These are phyloP conservation scores for Chloris gayana DNA, from an alignment of 176 grass and related monocot species.

Conservation along the genomic window DNA sequence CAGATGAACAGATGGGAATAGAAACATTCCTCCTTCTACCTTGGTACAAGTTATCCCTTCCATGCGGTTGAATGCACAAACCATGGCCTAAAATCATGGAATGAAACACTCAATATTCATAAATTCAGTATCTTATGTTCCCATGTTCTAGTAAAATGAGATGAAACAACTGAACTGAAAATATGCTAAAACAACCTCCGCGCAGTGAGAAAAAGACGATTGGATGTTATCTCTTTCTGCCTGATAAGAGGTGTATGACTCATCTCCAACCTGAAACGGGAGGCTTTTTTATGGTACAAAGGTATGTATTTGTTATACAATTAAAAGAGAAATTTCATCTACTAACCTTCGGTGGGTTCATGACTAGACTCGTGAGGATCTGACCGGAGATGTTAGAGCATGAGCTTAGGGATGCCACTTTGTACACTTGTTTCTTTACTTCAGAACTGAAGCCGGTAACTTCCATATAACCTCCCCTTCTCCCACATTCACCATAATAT, in stretches of 20 bases:
- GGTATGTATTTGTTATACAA: not conserved
- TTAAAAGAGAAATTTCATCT: not conserved
- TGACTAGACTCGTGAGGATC: slow-evolving; percentile 63
- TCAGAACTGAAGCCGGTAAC: slow-evolving; percentile 54
- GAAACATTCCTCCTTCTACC: slow-evolving; percentile 83
- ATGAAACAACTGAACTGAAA: slow-evolving; percentile 6
- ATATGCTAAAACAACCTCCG: slow-evolving; percentile 49
- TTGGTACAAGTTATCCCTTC: slow-evolving; percentile 81
- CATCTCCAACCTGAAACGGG: slow-evolving; percentile 72
- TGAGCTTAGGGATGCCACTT: slow-evolving; percentile 63
- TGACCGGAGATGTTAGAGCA: slow-evolving; percentile 68
- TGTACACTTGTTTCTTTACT: slow-evolving; percentile 68
- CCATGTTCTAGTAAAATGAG: not conserved
- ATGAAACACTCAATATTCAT: not conserved
- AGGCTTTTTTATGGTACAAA: slow-evolving; percentile 15
- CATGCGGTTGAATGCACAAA: slow-evolving; percentile 64
- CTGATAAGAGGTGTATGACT: slow-evolving; percentile 61
- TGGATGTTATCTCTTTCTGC: slow-evolving; percentile 61
- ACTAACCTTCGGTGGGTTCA: slow-evolving; percentile 67
- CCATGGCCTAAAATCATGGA: slow-evolving; percentile 55
- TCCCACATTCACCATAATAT: slow-evolving; percentile 77
- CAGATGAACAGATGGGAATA: slow-evolving; percentile 68
- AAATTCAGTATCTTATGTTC: not conserved
- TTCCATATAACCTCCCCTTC: slow-evolving; percentile 77
- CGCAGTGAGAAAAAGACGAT: slow-evolving; percentile 63